A percentile compares a stretch with the other conserved stretches of the same genome.
Conservation (phyloP, 1,284 basidiomycete species). For the Pterula multifida region DNA sequence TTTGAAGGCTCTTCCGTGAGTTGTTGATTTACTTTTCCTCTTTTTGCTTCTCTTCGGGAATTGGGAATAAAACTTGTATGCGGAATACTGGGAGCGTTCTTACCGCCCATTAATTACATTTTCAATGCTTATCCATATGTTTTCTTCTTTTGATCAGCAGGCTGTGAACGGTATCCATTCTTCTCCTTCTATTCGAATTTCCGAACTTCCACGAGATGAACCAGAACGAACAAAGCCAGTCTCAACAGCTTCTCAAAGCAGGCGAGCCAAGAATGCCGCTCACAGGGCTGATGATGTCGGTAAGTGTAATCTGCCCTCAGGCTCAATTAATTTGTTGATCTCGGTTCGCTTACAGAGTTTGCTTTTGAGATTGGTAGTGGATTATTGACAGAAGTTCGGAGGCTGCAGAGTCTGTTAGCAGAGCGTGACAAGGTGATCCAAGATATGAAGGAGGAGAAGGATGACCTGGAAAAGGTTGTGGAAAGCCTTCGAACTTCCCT, state of each 20-base stretch:
- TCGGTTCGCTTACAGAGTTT: constrained; percentile 51
- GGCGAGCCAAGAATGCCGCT: constrained; percentile 76
- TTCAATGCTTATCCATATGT: constrained; percentile 7
- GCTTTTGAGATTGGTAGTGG: constrained; percentile 93
- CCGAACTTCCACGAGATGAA: constrained; percentile 30
- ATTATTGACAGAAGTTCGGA: constrained; percentile 77
- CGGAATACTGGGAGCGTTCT: neutral
- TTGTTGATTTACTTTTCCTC: constrained; percentile 9
- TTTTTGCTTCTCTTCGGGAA: constrained; percentile 5
- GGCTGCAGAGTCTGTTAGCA: constrained; percentile 76
- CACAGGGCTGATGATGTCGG: constrained; percentile 77
- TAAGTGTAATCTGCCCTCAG: constrained; percentile 25
- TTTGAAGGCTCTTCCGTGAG: constrained; percentile 55
- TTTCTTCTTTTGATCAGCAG: constrained; percentile 14
- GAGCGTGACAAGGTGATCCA: constrained; percentile 85
- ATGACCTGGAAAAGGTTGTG: constrained; percentile 65
- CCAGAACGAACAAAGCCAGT: constrained; percentile 30
- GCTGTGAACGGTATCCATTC: constrained; percentile 20
- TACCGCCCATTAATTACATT: neutral
- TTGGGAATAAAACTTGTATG: no score
- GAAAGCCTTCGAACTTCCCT: constrained; percentile 63
- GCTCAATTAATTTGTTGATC: constrained; percentile 10
- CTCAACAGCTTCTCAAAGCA: constrained; percentile 38
- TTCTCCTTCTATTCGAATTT: constrained; percentile 24
- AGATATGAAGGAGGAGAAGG: constrained; percentile 81